These are phyloP conservation scores for Tetragonia tetragonoides DNA, from an alignment of 148 eudicot genomes.

Conservation along the genomic window DNA sequence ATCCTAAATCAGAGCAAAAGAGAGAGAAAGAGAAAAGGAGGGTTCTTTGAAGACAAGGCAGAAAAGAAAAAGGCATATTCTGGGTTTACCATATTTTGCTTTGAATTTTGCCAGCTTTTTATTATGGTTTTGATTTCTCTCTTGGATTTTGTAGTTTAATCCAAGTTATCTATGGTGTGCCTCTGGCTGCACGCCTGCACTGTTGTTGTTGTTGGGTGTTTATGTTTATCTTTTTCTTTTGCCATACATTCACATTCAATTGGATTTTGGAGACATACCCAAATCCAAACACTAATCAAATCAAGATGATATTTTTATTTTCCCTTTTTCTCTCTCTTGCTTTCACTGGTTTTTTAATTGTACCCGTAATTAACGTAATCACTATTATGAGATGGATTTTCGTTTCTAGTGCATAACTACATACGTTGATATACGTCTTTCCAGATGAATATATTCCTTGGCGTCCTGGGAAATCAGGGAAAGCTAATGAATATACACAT, in stretches of 20 bases:
- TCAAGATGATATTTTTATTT: neutral
- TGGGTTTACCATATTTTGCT: conserved; percentile 31
- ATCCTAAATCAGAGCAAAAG: conserved; percentile 15
- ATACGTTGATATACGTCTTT: too few relatives aligned
- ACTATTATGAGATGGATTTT: neutral
- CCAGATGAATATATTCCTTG: too few relatives aligned
- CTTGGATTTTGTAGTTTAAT: conserved; percentile 19
- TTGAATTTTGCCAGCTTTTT: conserved; percentile 1
- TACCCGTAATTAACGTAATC: conserved; percentile 12
- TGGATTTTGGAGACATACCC: neutral
- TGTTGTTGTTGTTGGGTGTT: neutral
- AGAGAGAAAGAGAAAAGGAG: neutral
- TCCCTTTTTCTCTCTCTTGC: neutral
- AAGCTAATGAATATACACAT: too few relatives aligned
- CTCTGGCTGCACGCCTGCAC: neutral
- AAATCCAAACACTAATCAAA: neutral
- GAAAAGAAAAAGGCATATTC: conserved; percentile 29
- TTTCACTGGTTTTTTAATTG: neutral
- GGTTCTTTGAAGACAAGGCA: conserved; percentile 12
- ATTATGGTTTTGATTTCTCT: neutral
- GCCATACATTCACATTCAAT: neutral
- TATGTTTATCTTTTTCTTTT: neutral
- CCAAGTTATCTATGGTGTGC: conserved; percentile 2
- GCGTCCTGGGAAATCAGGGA: too few relatives aligned
- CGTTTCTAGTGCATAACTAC: conserved; percentile 8